Base-by-base conservation (phyloP, 139 green algal species). In the Klebsormidium nitens region DNA sequence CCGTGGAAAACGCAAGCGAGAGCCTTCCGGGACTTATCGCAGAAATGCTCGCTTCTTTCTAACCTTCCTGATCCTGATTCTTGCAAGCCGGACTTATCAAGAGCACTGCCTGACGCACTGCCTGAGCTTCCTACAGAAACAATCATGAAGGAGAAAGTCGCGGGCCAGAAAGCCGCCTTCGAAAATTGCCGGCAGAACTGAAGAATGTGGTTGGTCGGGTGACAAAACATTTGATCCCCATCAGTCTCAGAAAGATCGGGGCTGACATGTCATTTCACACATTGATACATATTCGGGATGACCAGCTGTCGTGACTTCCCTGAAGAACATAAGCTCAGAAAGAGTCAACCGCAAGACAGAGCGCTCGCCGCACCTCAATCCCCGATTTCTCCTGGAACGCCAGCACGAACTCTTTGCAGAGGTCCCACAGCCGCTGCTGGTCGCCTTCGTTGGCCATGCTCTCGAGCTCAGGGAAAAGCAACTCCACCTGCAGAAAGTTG, bases 401-500 rank as follows among this genome's bases (percentile, higher is more conserved):
- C 36, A 88, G 83, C 71, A 89, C 83, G 69, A 96, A 96, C 26
- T 84, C 76, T 2, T 83, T 64, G 4, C 73, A 87, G 5, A 93
- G 76, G 63, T 89, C 88, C 88, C 88, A 94, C 57, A 87, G 88
- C 0, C 84, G 82, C 78, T 89, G 80, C 74, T 95, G 85, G 63
- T 95, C 91, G 2, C 87, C 86, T 56, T 88, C 79, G 72, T 96
- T 90, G n/a, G 36, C 44, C 46, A 61, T 76, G 26, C 69, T 66
- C 48, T 61, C 59, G 8, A 96, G 92, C 74, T 96, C 91, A 5
- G 89, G 87, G 42, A 97, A 64, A 52, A 95, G 77, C 8, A 97
- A 82, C 81, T 97, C 92, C 1, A 95, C 90, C 80, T 61, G 52
- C n/a, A n/a, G n/a, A n/a, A n/a, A n/a, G n/a, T n/a, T n/a, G n/a